A percentile compares a stretch with the other conserved stretches of the same genome.
These are phyloP conservation scores for Myrica gale DNA, from an alignment of 306 rosid genomes.

Conservation along the genomic window DNA sequence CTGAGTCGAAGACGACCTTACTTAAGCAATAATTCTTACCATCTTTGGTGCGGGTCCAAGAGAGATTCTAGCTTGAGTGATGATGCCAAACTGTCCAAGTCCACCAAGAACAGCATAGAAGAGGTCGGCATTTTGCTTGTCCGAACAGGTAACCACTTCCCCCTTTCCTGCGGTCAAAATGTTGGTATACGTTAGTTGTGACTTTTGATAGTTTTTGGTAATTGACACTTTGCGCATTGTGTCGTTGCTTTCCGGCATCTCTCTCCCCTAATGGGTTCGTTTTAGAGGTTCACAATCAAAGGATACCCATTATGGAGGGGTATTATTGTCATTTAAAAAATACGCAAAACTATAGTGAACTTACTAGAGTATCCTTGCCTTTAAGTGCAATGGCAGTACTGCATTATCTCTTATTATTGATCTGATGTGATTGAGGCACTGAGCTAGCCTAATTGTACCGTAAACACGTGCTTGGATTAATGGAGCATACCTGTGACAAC, in stretches of 20 bases:
- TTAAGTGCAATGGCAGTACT: neutral
- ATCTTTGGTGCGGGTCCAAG: slow-evolving; percentile 82
- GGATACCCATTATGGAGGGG: neutral
- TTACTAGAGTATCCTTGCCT: neutral
- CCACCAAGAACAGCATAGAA: slow-evolving; percentile 88
- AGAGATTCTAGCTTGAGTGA: slow-evolving; percentile 79
- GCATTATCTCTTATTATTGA: neutral
- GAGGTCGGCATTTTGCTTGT: slow-evolving; percentile 64
- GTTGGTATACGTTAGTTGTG: neutral
- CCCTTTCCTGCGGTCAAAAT: slow-evolving; percentile 69
- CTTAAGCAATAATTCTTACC: slow-evolving; percentile 37
- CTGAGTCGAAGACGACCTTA: too few relatives aligned
- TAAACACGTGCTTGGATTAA: slow-evolving; percentile 8
- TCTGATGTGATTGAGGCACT: neutral
- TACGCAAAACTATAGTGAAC: neutral
- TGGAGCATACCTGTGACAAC: slow-evolving; percentile 76
- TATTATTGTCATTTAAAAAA: neutral
- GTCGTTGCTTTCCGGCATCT: neutral
- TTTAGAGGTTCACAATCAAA: neutral
- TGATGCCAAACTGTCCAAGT: slow-evolving; percentile 95
- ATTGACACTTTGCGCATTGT: neutral
- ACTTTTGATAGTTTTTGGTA: neutral
- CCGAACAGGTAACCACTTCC: slow-evolving; percentile 76
- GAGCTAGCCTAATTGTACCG: slow-evolving; percentile 6
- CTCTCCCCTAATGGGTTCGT: neutral